Conservation (phyloP, 2,329 filamentous ascomycete species). For the Epichloe sylvatica region DNA sequence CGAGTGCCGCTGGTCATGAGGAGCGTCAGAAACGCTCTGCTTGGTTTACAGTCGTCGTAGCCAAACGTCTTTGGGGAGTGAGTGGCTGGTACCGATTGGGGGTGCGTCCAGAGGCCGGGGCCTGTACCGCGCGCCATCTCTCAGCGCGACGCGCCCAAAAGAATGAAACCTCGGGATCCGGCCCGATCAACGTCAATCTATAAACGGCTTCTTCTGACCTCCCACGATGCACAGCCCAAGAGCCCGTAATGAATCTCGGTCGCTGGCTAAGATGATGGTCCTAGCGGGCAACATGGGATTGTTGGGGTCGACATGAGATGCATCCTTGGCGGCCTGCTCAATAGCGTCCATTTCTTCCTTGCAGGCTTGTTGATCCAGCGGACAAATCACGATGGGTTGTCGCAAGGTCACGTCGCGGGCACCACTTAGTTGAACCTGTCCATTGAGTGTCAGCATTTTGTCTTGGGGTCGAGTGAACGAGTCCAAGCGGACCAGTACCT, state of each 20-base stretch:
- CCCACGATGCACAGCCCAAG: slow-evolving; percentile 49
- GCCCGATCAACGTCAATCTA: slow-evolving; percentile 32
- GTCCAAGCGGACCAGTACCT: slow-evolving; percentile 40
- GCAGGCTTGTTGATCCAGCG: slow-evolving; percentile 85
- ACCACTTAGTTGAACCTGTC: slow-evolving; percentile 71
- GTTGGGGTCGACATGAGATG: slow-evolving; percentile 71
- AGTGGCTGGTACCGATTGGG: background rate
- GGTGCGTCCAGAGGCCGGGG: background rate
- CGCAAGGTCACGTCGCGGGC: slow-evolving; percentile 79
- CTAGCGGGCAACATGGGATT: slow-evolving; percentile 85
- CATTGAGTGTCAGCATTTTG: slow-evolving; percentile 7
- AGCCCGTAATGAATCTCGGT: slow-evolving; percentile 50
- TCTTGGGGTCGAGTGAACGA: slow-evolving; percentile 1
- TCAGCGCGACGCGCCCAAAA: background rate
- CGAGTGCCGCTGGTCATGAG: background rate
- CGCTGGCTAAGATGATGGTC: slow-evolving; percentile 65
- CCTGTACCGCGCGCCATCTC: background rate
- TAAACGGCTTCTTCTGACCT: slow-evolving; percentile 51
- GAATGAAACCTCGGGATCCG: background rate
- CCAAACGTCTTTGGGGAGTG: background rate
- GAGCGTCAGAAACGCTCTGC: background rate
- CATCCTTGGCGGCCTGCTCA: slow-evolving; percentile 87
- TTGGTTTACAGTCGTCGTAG: background rate
- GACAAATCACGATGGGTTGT: slow-evolving; percentile 91
- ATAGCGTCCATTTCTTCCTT: slow-evolving; percentile 99